phyloP scores from a whole-genome alignment of 2,329 filamentous ascomycete genomes.

The Nectriaceae sp. region DNA sequence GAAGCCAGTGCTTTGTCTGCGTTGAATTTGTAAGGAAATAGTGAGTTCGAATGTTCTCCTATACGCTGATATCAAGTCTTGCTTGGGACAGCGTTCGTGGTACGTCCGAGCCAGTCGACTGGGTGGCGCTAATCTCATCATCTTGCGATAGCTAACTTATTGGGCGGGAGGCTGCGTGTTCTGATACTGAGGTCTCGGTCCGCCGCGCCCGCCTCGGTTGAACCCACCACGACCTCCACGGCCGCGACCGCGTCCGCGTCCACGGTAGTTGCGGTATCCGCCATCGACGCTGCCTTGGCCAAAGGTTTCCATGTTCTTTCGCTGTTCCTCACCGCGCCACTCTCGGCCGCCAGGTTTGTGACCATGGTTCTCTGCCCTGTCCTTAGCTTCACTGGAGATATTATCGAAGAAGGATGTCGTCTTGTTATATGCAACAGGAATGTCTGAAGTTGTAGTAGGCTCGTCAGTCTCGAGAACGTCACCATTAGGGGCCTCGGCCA shows the following conservation, averaged over 20 bases:
- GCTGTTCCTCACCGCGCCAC: conserved; percentile 90
- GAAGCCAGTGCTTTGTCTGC: conserved; percentile 5
- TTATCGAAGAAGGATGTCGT: conserved; percentile 95
- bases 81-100: background rate
- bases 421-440: conserved; percentile 75
- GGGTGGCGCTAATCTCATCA: background rate
- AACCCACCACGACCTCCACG: conserved; percentile 44
- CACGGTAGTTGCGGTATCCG: conserved; percentile 74
- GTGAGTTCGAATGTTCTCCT: background rate
- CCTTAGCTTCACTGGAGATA: conserved; percentile 91
- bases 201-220: conserved; percentile 43
- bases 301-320: conserved; percentile 96
- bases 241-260: conserved; percentile 75
- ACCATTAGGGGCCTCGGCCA: conserved; percentile 52
- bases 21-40: background rate
- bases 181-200: conserved; percentile 36
- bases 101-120: background rate
- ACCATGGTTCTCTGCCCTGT: conserved; percentile 73
- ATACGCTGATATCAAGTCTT: background rate
- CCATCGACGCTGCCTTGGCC: conserved; percentile 94
- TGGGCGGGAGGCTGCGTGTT: conserved; percentile 26
- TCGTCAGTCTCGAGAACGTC: conserved; percentile 39
- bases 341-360: conserved; percentile 77
- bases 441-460: conserved; percentile 43
- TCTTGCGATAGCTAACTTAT: conserved; percentile 14